Conservation (phyloP, 805 yeast genomes). For the Wickerhamomyces strasburgensis region DNA sequence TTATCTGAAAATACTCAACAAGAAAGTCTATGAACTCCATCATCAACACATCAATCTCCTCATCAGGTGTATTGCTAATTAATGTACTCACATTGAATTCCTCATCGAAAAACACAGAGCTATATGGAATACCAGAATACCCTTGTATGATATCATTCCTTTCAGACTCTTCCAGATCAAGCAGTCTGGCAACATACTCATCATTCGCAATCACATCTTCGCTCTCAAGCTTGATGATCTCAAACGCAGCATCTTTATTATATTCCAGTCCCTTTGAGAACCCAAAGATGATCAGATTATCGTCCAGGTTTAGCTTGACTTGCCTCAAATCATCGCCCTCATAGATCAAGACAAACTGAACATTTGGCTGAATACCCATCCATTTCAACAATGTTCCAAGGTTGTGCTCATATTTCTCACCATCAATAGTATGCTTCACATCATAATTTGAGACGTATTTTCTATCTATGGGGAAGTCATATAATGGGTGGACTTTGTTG, state of each 20-base stretch:
- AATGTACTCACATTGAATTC: constrained; percentile 12
- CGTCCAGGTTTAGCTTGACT: constrained; percentile 27
- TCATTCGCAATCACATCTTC: constrained; percentile 7
- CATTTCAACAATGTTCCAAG: constrained; percentile 29
- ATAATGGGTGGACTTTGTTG: constrained; percentile 12
- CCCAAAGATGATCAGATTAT: constrained; percentile 31
- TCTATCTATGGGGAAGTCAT: constrained; percentile 32
- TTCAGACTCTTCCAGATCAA: constrained; percentile 16
- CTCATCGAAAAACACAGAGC: constrained; percentile 10
- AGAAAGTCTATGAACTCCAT: constrained; percentile 18
- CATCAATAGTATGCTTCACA: constrained; percentile 9
- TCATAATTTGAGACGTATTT: constrained; percentile 12
- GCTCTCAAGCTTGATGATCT: constrained; percentile 12
- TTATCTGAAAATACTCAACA: constrained; percentile 10
- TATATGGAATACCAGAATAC: constrained; percentile 19
- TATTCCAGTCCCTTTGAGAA: constrained; percentile 23
- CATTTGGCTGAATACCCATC: constrained; percentile 34
- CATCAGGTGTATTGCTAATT: constrained; percentile 14
- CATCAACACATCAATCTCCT: constrained; percentile 17
- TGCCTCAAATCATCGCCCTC: constrained; percentile 8
- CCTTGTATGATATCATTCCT: constrained; percentile 20
- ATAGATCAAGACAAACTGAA: constrained; percentile 32
- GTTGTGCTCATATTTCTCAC: constrained; percentile 11
- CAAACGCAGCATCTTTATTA: constrained; percentile 15
- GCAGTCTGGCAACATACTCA: constrained; percentile 11